phyloP scores from a whole-genome alignment of 2,329 filamentous ascomycete genomes.

The Rutstroemia sp. region DNA sequence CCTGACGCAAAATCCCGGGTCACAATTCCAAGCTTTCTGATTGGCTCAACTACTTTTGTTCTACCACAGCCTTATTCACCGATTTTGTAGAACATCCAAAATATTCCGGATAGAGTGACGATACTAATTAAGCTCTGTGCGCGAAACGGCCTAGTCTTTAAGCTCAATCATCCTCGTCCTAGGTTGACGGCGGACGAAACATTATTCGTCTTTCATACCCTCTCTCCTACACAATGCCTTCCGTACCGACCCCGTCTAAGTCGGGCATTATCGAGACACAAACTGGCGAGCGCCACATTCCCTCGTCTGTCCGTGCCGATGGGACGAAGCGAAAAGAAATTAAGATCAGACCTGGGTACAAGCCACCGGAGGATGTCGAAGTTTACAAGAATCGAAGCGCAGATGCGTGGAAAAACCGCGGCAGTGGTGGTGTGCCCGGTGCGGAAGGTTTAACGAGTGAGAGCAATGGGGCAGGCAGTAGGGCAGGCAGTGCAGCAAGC shows the following conservation, averaged over 20 bases:
- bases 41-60: background rate
- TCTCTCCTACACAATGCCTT: constrained; percentile 28
- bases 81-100: no score
- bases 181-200: background rate
- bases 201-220: background rate
- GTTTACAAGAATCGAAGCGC: constrained; percentile 91
- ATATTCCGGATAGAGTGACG: no score
- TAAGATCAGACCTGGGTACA: constrained; percentile 86
- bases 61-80: background rate
- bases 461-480: constrained; percentile 23
- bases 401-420: constrained; percentile 73
- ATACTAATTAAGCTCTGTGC: no score
- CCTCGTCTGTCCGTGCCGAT: constrained; percentile 77
- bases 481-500: constrained; percentile 42
- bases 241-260: constrained; percentile 41
- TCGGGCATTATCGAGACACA: constrained; percentile 68
- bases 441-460: constrained; percentile 49
- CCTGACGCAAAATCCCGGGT: constrained; percentile 7
- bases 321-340: constrained; percentile 92
- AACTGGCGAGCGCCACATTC: constrained; percentile 82
- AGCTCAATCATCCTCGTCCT: no score
- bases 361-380: constrained; percentile 90
- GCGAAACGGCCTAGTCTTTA: no score
- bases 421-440: constrained; percentile 65
- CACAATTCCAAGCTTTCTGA: constrained; percentile 4